phyloP scores from a whole-genome alignment of 805 yeast species.

The Teunomyces atbi region DNA sequence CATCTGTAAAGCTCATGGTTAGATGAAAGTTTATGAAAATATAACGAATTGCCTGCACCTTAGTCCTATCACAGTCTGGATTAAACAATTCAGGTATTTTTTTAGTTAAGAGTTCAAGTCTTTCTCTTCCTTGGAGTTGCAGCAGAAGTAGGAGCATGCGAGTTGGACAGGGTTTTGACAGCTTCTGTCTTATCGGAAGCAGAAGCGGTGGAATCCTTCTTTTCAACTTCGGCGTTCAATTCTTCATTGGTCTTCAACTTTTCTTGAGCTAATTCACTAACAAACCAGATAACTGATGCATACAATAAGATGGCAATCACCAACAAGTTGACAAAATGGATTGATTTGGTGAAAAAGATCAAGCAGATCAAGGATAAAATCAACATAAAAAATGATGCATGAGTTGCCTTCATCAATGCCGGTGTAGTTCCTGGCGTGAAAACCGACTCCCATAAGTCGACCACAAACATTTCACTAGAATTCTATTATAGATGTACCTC shows the following conservation, averaged over 20 bases:
- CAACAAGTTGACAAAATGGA: constrained; percentile 61
- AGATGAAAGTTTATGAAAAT: neutral
- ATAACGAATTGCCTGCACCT: neutral
- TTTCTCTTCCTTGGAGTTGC: constrained; percentile 11
- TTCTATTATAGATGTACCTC: neutral
- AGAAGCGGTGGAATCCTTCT: constrained; percentile 10
- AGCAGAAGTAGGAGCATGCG: constrained; percentile 3
- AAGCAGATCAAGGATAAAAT: constrained; percentile 55
- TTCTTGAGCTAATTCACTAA: constrained; percentile 57
- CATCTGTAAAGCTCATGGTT: constrained; percentile 48
- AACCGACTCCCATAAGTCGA: constrained; percentile 84
- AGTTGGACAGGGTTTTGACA: neutral
- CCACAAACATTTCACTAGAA: constrained; percentile 39
- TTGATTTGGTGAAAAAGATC: constrained; percentile 57
- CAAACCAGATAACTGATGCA: constrained; percentile 85
- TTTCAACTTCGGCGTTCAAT: constrained; percentile 20
- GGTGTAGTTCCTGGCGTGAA: constrained; percentile 94
- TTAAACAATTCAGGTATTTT: no score
- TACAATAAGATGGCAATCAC: constrained; percentile 66
- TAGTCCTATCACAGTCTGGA: neutral
- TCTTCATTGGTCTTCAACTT: constrained; percentile 46
- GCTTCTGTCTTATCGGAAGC: neutral
- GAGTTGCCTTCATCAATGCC: constrained; percentile 85
- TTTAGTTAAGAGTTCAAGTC: neutral
- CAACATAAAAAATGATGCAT: constrained; percentile 70